Base-by-base conservation (phyloP, 2,329 filamentous ascomycete species). In the Hypoxylon sp. region DNA sequence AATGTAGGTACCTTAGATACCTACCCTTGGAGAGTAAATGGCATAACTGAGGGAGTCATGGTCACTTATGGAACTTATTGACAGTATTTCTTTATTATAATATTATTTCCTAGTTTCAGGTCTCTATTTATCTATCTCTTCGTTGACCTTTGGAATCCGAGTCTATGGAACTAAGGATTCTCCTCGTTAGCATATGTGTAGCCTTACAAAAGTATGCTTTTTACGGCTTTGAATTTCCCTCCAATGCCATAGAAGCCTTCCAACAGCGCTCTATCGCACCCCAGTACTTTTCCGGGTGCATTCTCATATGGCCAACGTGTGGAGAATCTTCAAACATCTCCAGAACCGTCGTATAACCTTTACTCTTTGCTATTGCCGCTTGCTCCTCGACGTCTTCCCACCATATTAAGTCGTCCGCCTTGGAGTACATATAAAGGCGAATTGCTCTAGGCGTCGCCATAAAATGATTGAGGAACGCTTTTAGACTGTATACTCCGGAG, bases 291-390 rank as follows among this genome's bases (percentile, higher is more conserved):
- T 82, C 82, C 0, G 85, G 83, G 61, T 89, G 84, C 76, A 83
- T 78, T 17, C 85, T 81, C 80, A 91, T 85, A 74, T 91, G 88
- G 1, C 86, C 87, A 17, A 90, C 89, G 76, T 92, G 89, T 1
- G 83, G 79, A 54, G 85, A 88, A 3, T 84, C 85, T 54, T 87
- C 82, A 68, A 91, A 91, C 31, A 84, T 73, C 63, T 87, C 85
- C 19, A 81, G 79, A 1, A 82, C 79, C 1, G 85, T 83, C 22
- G 75, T 73, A 70, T 85, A 90, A 0, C 88, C 89, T 58, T 80
- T 80, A 11, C 75, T 72, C 65, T 75, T 80, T 1, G 87, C 84
- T 37, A 82, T 77, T 2, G 83, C 82, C 0, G 83, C 85, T 71
- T 90, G 85, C 13, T 79, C 79, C 70, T 88, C 86, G 0, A 90